Conservation (phyloP, 257 asterid species). For the Primulina eburnea region DNA sequence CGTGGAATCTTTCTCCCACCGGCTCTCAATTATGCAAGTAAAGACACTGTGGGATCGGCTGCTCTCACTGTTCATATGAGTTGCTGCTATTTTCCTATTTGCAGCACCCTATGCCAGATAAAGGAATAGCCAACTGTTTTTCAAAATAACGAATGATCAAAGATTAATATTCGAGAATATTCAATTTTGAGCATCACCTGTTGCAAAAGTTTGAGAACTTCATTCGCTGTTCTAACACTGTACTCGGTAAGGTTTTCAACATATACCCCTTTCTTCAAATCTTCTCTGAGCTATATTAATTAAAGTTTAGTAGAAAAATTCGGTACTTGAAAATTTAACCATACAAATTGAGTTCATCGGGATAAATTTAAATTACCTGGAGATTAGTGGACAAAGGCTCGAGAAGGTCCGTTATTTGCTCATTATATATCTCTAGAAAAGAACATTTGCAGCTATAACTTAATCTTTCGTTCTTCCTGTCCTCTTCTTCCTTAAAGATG, state of each 20-base stretch:
- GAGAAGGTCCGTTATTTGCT: slow-evolving; percentile 88
- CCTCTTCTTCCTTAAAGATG: slow-evolving; percentile 66
- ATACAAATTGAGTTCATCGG: slow-evolving; percentile 7
- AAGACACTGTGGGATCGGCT: slow-evolving; percentile 92
- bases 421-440: slow-evolving; percentile 84
- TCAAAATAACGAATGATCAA: background rate
- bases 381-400: slow-evolving; percentile 82
- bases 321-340: background rate
- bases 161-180: slow-evolving; percentile 18
- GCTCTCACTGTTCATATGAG: slow-evolving; percentile 82
- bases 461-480: slow-evolving; percentile 57
- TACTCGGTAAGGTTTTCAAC: slow-evolving; percentile 79
- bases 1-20: slow-evolving; percentile 82
- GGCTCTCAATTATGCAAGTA: slow-evolving; percentile 76
- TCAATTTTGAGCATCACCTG: slow-evolving; percentile 54
- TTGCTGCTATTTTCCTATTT: slow-evolving; percentile 80
- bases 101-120: slow-evolving; percentile 66
- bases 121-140: slow-evolving; percentile 27
- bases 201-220: slow-evolving; percentile 58
- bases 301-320: slow-evolving; percentile 11
- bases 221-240: slow-evolving; percentile 61
- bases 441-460: slow-evolving; percentile 85
- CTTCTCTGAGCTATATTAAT: slow-evolving; percentile 69
- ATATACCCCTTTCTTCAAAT: slow-evolving; percentile 75
- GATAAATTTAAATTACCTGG: slow-evolving; percentile 43